Conservation (phyloP, 768 basidiomycete genomes). For the Kwoniella dendrophila region DNA sequence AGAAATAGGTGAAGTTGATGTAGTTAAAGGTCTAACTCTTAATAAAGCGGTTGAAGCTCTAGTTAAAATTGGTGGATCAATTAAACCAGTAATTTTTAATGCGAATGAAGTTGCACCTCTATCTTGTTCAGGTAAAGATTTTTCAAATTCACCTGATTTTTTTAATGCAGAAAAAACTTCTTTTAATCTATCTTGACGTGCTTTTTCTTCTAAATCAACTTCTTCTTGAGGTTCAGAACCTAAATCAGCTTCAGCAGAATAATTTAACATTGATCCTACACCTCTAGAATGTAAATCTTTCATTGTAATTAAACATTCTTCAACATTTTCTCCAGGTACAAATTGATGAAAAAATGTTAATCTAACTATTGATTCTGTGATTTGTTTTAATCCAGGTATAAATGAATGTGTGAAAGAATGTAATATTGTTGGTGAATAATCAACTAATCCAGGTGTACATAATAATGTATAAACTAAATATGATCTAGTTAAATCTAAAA, state of each 20-base stretch:
- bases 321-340: constrained; percentile 82
- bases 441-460: constrained; percentile 74
- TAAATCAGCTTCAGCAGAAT: constrained; percentile 83
- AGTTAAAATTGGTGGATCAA: constrained; percentile 52
- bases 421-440: constrained; percentile 71
- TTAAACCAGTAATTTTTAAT: constrained; percentile 65
- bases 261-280: constrained; percentile 75
- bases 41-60: constrained; percentile 55
- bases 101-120: constrained; percentile 67
- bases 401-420: constrained; percentile 60
- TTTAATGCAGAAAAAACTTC: constrained; percentile 79
- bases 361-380: constrained; percentile 72
- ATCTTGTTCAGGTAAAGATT: constrained; percentile 57
- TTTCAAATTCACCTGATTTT: constrained; percentile 79
- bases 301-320: constrained; percentile 69
- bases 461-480: constrained; percentile 82
- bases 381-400: constrained; percentile 63
- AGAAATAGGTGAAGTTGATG: constrained; percentile 35
- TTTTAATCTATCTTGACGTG: constrained; percentile 68
- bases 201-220: constrained; percentile 46
- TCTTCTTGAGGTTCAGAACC: constrained; percentile 61
- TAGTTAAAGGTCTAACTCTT: constrained; percentile 43
- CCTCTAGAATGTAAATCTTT: constrained; percentile 66
- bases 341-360: constrained; percentile 88
- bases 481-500: constrained; percentile 64